Percentiles rank a stretch among this genome's conserved stretches.
Conservation (phyloP, 306 rosid species). For the Cucumis melo region DNA sequence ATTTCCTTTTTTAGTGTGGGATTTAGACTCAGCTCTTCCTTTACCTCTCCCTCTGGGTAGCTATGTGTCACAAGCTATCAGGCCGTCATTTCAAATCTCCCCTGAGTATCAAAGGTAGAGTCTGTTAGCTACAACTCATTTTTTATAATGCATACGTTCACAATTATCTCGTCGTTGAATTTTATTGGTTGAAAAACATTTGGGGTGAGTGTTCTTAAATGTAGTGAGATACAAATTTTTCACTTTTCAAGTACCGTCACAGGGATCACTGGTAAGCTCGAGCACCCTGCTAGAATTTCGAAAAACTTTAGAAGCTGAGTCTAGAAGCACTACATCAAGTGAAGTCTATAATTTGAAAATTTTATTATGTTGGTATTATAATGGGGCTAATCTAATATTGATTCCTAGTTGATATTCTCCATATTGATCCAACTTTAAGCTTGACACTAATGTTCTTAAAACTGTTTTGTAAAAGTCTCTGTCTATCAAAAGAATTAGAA, state of each 20-base stretch:
- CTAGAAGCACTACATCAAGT: too few relatives aligned
- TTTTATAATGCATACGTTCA: background rate
- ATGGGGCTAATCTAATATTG: too few relatives aligned
- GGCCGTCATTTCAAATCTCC: constrained; percentile 53
- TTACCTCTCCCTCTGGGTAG: constrained; percentile 50
- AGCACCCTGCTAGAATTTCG: too few relatives aligned
- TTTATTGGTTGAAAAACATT: background rate
- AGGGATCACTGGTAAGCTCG: background rate
- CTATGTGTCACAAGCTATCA: constrained; percentile 49
- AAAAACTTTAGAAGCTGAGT: too few relatives aligned
- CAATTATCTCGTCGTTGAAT: background rate
- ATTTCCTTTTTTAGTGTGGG: constrained; percentile 49
- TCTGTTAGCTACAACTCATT: constrained; percentile 1
- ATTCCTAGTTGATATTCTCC: background rate
- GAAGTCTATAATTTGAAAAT: background rate
- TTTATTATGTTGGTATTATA: background rate
- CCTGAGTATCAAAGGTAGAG: constrained; percentile 50
- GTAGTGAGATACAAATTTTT: background rate
- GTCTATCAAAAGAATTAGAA: background rate
- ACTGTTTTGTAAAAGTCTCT: background rate
- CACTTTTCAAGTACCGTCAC: background rate
- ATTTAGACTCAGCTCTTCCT: constrained; percentile 65
- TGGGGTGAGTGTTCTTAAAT: background rate
- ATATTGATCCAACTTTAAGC: background rate
- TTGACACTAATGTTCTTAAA: background rate